phyloP scores from a whole-genome alignment of 208 protist species.

The Leishmania braziliensis region DNA sequence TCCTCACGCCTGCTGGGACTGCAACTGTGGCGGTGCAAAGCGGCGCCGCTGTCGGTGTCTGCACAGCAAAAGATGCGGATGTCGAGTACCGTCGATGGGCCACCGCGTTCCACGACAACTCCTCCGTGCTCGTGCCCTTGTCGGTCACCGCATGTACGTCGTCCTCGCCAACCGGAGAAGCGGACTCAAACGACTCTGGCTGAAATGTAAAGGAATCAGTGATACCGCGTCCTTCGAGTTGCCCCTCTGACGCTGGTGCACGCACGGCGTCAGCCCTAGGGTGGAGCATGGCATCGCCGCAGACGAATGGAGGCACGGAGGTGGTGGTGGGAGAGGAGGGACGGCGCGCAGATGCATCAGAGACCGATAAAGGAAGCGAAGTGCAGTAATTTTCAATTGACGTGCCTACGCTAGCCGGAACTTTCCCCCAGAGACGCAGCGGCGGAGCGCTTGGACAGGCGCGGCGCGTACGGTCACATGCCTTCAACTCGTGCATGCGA shows the following conservation, averaged over 20 bases:
- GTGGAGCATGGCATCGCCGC: neutral
- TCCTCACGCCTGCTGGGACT: neutral
- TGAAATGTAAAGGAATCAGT: neutral
- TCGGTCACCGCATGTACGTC: neutral
- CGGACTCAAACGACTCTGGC: neutral
- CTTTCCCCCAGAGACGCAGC: neutral
- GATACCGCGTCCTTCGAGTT: neutral
- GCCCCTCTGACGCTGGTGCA: neutral
- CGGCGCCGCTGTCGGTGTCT: neutral
- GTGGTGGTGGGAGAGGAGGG: neutral
- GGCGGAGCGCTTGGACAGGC: conserved; percentile 18
- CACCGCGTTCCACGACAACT: neutral
- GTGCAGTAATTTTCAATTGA: neutral
- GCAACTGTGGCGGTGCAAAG: neutral
- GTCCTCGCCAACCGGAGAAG: neutral
- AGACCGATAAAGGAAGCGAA: neutral
- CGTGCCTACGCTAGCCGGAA: neutral
- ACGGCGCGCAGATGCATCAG: neutral
- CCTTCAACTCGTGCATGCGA: neutral
- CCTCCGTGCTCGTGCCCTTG: no score
- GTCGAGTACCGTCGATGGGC: neutral
- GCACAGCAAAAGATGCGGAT: neutral
- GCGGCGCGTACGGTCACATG: conserved; percentile 4
- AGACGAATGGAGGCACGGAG: neutral
- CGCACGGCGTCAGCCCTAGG: neutral